Percentiles rank a stretch among this genome's conserved stretches.
Evolutionary conservation across 2,329 filamentous ascomycete genomes (phyloP).

Genomic region (Acrocalymma vagum): DNA sequence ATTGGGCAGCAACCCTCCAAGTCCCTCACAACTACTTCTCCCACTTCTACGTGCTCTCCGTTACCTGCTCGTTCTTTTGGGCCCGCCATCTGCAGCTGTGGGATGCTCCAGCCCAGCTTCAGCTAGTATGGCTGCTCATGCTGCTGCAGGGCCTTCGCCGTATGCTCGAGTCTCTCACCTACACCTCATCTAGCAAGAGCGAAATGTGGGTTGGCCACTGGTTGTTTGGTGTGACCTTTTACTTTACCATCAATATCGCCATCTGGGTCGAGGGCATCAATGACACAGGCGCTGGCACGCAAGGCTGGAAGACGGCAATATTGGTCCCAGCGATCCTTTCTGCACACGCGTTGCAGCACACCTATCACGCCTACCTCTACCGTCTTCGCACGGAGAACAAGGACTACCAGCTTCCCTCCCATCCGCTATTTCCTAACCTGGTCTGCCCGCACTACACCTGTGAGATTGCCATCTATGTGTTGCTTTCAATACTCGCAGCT

Average conservation of each 20-base stretch:
- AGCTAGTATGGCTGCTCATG: conserved; percentile 76
- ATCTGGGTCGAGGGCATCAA: conserved; percentile 83
- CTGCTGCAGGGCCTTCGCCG: conserved; percentile 77
- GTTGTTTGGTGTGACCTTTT: conserved; percentile 80
- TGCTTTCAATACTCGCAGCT: conserved; percentile 77
- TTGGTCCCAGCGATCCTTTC: conserved; percentile 71
- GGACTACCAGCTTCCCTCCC: conserved; percentile 83
- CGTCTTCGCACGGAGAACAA: conserved; percentile 46
- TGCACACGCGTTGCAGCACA: conserved; percentile 77
- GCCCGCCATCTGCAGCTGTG: conserved; percentile 65
- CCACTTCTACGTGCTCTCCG: conserved; percentile 83
- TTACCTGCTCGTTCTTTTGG: conserved; percentile 79
- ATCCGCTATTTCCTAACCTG: conserved; percentile 75
- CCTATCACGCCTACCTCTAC: conserved; percentile 59
- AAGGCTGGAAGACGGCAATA: conserved; percentile 60
- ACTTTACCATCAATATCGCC: conserved; percentile 74
- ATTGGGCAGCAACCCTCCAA: conserved; percentile 62
- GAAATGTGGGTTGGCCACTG: conserved; percentile 89
- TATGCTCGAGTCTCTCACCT: conserved; percentile 75
- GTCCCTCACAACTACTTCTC: conserved; percentile 91
- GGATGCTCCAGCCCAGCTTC: conserved; percentile 61
- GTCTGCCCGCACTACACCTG: conserved; percentile 92
- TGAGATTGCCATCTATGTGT: conserved; percentile 84
- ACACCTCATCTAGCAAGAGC: conserved; percentile 74
- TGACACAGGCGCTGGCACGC: conserved; percentile 8